phyloP scores from a whole-genome alignment of 1,139 yeast species.

The Pneumocystis oryctolagi region DNA sequence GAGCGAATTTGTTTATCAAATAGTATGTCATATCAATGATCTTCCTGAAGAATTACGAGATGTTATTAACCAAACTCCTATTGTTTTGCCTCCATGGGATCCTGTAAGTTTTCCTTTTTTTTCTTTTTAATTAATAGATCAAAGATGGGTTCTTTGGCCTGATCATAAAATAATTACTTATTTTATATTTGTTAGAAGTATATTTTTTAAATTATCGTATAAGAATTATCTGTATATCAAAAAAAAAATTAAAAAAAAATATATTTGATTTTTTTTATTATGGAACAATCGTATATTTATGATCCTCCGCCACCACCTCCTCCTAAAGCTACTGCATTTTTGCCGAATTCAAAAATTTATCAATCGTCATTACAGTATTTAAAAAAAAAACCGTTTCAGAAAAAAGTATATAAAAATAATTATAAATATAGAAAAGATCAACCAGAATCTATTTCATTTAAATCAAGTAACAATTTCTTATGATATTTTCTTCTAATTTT shows the following conservation, averaged over 20 bases:
- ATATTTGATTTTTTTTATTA: not conserved
- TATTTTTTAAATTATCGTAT: not conserved
- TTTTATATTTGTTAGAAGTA: not conserved
- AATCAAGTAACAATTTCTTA: not conserved
- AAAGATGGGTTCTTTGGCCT: not conserved
- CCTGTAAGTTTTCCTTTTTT: constrained; percentile 24
- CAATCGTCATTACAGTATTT: not conserved
- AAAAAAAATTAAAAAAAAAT: not conserved
- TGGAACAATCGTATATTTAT: not conserved
- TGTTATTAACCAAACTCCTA: constrained; percentile 35
- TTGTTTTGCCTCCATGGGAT: constrained; percentile 47
- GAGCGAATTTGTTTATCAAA: constrained; percentile 49
- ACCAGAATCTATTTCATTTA: not conserved
- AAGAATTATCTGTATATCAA: not conserved
- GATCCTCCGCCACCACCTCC: constrained; percentile 2
- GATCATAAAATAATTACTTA: not conserved
- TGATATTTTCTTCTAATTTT: not conserved
- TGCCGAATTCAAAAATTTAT: not conserved
- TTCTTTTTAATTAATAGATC: not conserved
- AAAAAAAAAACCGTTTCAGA: not conserved
- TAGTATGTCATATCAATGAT: constrained; percentile 40
- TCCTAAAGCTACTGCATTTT: not conserved
- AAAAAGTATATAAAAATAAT: not conserved
- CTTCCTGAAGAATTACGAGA: constrained; percentile 33
- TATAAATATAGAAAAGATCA: not conserved